Base-by-base conservation (phyloP, 306 rosid genomes). In the Vicia sativa region DNA sequence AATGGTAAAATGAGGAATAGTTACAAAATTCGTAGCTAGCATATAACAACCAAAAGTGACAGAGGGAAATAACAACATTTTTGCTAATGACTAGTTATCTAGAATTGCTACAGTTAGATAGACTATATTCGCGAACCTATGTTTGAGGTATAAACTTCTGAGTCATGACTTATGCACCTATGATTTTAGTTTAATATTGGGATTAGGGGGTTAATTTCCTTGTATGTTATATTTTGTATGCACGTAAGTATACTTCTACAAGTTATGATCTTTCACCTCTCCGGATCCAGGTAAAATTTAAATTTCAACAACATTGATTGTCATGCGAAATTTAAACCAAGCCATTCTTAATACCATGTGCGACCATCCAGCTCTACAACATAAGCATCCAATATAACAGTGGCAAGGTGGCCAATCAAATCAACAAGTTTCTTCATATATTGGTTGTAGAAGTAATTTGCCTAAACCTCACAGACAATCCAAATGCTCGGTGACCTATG, bases 1-100 rank as follows among this genome's bases (percentile, higher is more conserved):
- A 60, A 44, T 62, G 68, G 67, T 34, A 55, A 43, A 68, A 52
- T 9, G 49, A 45, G 52, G 5, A 52, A 56, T 19, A 25, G 64
- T 19, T 34, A 8, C 60, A 61, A 60, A 71, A 18, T 63, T 11
- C 14, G 21, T 25, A 62, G 72, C 63, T 44, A 54, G 54, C 54
- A 45, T 62, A 10, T 35, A 13, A 55, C 19, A 55, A 45, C 56
- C 45, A 25, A 53, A 68, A 45, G 41, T 18, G 28, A 45, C 8
- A 0, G 25, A n/a, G 29, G 37, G 42, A 45, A 41, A 48, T 15
- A 53, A 14, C 29, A n/a, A 35, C 13, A 62, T 9, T 18, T 18
- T 49, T 49, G 13, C 55, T 49, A 48, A 48, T 9, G 26, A 9
- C 26, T 45, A 48, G 39, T 26, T 28, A 56, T 56, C 21, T 28